Conservation (phyloP, 2,329 filamentous ascomycete species). For the Trichoderma afroharzianum region DNA sequence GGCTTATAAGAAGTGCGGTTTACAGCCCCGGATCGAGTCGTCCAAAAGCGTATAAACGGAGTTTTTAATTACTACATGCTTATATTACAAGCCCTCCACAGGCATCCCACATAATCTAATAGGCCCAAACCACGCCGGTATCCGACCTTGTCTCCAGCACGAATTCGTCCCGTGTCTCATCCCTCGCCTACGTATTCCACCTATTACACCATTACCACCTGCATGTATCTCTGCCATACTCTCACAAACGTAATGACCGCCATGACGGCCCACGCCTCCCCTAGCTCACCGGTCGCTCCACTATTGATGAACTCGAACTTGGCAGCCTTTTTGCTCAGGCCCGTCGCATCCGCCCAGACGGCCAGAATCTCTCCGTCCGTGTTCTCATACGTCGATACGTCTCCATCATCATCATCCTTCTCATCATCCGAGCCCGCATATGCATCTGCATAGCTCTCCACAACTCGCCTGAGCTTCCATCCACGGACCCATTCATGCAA, state of each 20-base stretch:
- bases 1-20: not conserved
- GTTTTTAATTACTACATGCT: not conserved
- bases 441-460: not conserved
- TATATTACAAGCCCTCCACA: not conserved
- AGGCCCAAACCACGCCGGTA: not conserved
- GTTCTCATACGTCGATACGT: slow-evolving; percentile 13
- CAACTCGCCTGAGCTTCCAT: slow-evolving; percentile 36
- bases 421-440: not conserved
- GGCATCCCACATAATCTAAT: not conserved
- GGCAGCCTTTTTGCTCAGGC: slow-evolving; percentile 27
- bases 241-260: slow-evolving; percentile 33
- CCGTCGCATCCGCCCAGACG: slow-evolving; percentile 28
- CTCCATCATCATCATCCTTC: not conserved
- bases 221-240: slow-evolving; percentile 18
- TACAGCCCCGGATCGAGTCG: not conserved
- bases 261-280: slow-evolving; percentile 43
- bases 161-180: not conserved
- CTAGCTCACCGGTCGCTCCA: slow-evolving; percentile 37
- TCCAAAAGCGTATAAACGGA: not conserved
- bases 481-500: slow-evolving; percentile 32
- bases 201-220: not conserved
- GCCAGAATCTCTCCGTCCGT: slow-evolving; percentile 41
- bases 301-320: slow-evolving; percentile 41
- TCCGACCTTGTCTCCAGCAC: not conserved
- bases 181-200: not conserved